phyloP scores from a whole-genome alignment of 257 asterid genomes.

The Scutellaria minor region DNA sequence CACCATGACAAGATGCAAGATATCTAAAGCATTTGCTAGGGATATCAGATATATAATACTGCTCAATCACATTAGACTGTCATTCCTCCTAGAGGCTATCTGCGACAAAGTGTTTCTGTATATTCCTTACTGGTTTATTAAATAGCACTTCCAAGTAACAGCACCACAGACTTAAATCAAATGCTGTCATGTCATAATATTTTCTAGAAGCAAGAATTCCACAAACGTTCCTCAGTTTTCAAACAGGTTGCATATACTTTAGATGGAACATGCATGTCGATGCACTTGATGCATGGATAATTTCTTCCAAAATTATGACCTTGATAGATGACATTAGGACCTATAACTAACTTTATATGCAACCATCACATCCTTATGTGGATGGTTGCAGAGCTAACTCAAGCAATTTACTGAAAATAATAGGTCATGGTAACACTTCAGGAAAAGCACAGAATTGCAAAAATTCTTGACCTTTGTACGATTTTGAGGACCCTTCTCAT shows the following conservation, averaged over 20 bases:
- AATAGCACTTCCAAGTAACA: conserved; percentile 13
- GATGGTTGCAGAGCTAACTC: neutral
- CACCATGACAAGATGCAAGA: neutral
- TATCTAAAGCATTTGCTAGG: neutral
- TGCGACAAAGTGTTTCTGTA: neutral
- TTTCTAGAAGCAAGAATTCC: neutral
- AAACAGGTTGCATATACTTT: neutral
- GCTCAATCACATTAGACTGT: neutral
- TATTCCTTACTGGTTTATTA: neutral
- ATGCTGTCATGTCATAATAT: neutral
- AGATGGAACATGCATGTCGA: neutral
- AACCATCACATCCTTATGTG: neutral
- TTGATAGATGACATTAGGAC: neutral
- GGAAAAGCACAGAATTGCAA: neutral
- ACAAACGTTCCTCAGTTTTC: neutral
- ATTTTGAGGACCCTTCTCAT: conserved; percentile 96
- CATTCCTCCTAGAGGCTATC: neutral
- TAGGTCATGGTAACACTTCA: neutral
- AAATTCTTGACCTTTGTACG: conserved; percentile 71
- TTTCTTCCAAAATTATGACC: neutral
- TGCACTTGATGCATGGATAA: neutral
- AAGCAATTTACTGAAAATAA: neutral
- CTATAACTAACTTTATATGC: conserved; percentile 9
- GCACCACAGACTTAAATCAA: neutral
- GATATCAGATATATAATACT: neutral